These are phyloP conservation scores for Aspergillus caelatus DNA, from an alignment of 2,329 filamentous ascomycete genomes.

Conservation along the genomic window DNA sequence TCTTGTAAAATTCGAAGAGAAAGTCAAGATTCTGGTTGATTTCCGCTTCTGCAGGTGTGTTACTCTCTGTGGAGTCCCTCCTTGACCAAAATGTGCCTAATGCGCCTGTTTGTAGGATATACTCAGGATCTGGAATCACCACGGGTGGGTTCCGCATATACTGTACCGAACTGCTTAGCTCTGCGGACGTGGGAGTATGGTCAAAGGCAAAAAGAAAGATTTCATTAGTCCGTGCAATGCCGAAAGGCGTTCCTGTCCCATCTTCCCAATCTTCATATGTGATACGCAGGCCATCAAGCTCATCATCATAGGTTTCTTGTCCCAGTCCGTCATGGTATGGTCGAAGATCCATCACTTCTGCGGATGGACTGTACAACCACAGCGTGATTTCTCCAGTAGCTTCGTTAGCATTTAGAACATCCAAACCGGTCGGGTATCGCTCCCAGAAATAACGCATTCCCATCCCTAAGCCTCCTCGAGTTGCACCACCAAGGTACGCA, in stretches of 20 bases:
- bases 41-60: constrained; percentile 13
- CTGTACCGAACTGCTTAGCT: constrained; percentile 49
- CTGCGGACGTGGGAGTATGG: constrained; percentile 53
- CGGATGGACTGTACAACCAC: constrained; percentile 63
- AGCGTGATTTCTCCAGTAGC: constrained; percentile 58
- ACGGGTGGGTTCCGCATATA: constrained; percentile 57
- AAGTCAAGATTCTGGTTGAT: constrained; percentile 61
- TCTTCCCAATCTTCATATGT: constrained; percentile 66
- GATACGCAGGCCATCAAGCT: constrained; percentile 63
- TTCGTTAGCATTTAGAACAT: constrained; percentile 55
- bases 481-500: constrained; percentile 62
- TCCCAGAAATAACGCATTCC: constrained; percentile 67
- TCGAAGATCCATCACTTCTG: constrained; percentile 58
- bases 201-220: constrained; percentile 58
- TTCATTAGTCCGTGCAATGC: constrained; percentile 62
- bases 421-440: constrained; percentile 61
- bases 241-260: constrained; percentile 59
- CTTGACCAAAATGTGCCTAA: constrained; percentile 58
- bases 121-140: constrained; percentile 51
- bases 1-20: constrained; percentile 58
- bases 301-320: constrained; percentile 58
- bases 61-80: constrained; percentile 24
- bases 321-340: constrained; percentile 63
- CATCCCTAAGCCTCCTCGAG: constrained; percentile 60
- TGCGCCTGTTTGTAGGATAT: constrained; percentile 56